Conservation (phyloP, 108 stramenopile species). For the Phaeodactylum tricornutum region DNA sequence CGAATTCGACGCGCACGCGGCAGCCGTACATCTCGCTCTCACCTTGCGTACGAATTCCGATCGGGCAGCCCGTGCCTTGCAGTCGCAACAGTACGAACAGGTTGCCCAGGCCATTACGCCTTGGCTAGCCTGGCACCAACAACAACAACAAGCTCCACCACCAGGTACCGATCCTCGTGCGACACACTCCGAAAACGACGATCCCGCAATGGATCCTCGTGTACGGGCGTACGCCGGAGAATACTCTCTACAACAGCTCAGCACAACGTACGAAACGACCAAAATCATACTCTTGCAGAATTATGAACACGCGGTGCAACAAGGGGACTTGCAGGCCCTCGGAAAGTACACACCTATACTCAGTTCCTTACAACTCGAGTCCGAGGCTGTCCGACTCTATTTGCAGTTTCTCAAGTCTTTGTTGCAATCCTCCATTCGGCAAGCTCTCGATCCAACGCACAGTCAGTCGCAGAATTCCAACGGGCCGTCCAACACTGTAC, state of each 20-base stretch:
- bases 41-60: slow-evolving; percentile 30
- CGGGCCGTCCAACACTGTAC: slow-evolving; percentile 11
- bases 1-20: slow-evolving; percentile 44
- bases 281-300: slow-evolving; percentile 33
- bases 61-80: slow-evolving; percentile 34
- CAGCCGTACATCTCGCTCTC: slow-evolving; percentile 55
- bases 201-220: neutral
- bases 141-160: slow-evolving; percentile 2
- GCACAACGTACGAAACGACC: slow-evolving; percentile 27
- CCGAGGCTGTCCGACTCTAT: slow-evolving; percentile 59
- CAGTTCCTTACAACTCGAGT: slow-evolving; percentile 59
- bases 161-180: no score
- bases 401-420: slow-evolving; percentile 36
- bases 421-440: no score
- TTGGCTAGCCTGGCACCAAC: slow-evolving; percentile 19
- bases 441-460: neutral
- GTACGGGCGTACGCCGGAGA: slow-evolving; percentile 48
- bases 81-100: slow-evolving; percentile 33
- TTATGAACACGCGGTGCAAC: slow-evolving; percentile 51
- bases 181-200: neutral
- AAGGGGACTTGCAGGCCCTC: slow-evolving; percentile 37
- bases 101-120: slow-evolving; percentile 51
- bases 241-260: slow-evolving; percentile 46
- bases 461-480: slow-evolving; percentile 2
- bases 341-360: slow-evolving; percentile 61